Evolutionary conservation across 2,329 filamentous ascomycete genomes (phyloP), one percentile per base, ranked within the genome.

Genomic region (Hypoxylon sp.): DNA sequence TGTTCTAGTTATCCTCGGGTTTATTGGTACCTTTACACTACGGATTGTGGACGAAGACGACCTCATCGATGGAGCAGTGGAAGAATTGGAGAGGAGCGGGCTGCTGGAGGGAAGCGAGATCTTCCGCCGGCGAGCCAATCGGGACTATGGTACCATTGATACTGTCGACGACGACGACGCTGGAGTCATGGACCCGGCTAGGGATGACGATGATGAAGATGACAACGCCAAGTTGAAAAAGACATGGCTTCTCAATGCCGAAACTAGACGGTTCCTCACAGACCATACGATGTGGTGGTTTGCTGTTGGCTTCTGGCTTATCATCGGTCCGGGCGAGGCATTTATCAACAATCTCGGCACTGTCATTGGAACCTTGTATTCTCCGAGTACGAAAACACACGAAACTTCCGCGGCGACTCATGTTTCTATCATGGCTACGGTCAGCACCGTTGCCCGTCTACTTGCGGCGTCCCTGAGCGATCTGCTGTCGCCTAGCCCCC

Each of bases 291-390:
- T 98, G 95, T 99, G 95, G 95, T 92, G 89, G 76, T 90, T 99
- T 70, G 93, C 95, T 0, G 82, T 90, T 0, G 94, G 93, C 18
- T 98, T 99, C 80, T 93, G 98, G 78, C 86, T 98, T 67, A 92
- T 97, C 72, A 92, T 94, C 56, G 96, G 96, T 0, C 95, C 96
- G 0, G 95, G 94, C n/a, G 96, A 99, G 79, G 92, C 95, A 9
- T 99, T 97, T 77, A 93, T 98, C 80, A 99, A 98, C 80, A 99
- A 98, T 73, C 83, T 99, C 8, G 96, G 96, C 33, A 97, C 94
- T 22, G 90, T 99, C 65, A 94, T 98, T 71, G 91, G 92, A 70
- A 97, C 95, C 0, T 83, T 97, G 2, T 92, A 92, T 45, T 86
- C 85, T 12, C 89, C 87, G 16, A 77, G 80, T 5, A 75, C 84